Base-by-base conservation (phyloP, 495 filamentous ascomycete genomes). In the Stereocaulon alpinum region DNA sequence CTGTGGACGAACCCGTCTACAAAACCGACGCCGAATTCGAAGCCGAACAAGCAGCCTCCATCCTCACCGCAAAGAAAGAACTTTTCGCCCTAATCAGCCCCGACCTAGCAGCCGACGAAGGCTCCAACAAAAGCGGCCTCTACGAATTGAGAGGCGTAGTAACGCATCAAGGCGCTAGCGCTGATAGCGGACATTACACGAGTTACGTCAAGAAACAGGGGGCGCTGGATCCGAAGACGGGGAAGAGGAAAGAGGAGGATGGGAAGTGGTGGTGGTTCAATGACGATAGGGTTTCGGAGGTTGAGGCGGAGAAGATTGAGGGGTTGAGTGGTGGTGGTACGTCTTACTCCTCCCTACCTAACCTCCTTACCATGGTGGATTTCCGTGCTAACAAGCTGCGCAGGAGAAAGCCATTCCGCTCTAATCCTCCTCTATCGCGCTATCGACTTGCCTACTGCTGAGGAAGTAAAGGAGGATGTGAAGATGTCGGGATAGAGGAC, bases 211-310 rank as follows among this genome's bases (percentile, higher is more conserved):
- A 97, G 77, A 95, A 98, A 76, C 79, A 86, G 50, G 84, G 80
- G 17, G 69, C 73, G 6, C 73, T 84, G 56, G 86, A 89, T 61
- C 72, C 82, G 9, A 78, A 78, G 57, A 82, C 83, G 4, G 85
- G 83, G 60, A 88, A 88, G 76, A 73, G 83, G 64, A 82, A 81
- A 58, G 83, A 85, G 63, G 86, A 91, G 58, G 91, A 95, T 63
- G 90, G 85, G 57, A 96, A 92, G 64, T 98, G 93, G 93, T 98
- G 93, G 90, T 97, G 93, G 91, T 98, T 98, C 79, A 96, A 98
- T 69, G 93, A 98, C 66, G 94, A 98, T 67, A 95, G 92, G 71
- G 94, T 98, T 12, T 82, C 86, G 42, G 94, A 97, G 73, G 93
- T 98, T 30, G 85, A 91, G 4, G 73, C 81, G 10, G 90, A 96